Base-by-base conservation (phyloP, 441 rosid species). In the Codiaeum variegatum region DNA sequence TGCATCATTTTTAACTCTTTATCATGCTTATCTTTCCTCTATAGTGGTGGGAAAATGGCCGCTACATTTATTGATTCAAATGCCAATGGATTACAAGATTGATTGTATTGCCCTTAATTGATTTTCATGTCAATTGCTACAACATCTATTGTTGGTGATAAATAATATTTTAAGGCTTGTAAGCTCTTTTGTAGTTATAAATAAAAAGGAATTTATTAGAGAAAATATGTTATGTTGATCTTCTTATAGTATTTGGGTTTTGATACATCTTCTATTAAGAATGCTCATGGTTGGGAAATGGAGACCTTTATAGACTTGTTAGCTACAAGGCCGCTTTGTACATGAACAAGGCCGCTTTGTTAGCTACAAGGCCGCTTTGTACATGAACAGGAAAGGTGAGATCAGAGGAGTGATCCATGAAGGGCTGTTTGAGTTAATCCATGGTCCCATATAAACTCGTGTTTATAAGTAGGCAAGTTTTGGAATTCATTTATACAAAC, bases 1-100 rank as follows among this genome's bases (percentile, higher is more conserved):
- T 85, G 66, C 69, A 19, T 69, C 38, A 44, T 38, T 34, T 58
- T 63, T 47, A 67, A 34, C 54, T 38, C 55, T 28, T 34, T 59
- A 44, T 73, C 10, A 21, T 67, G 24, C 44, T 61, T 7, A 5
- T 10, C 49, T 66, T 65, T 24, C 40, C 19, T 38, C 7, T 24
- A 5, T 21, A 13, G 11, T 49, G 28, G 31, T 38, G 38, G 60
- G 36, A 19, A 9, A 12, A 23, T n/a, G 18, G 28, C 26, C 26
- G 24, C 16, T 70, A 15, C 44, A 3, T 56, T 3, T 23, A 29
- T 67, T 23, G 9, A 16, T 38, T 10, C 29, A 40, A 44, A 12
- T 62, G 8, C 2, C 34, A 38, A 62, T 36, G 31, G 10, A n/a
- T 19, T 11, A n/a, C 31, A 24, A 10, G 8, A 24, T 69, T 56